phyloP scores from a whole-genome alignment of 352 stramenopile species.

The Elongisporangium anandrum region DNA sequence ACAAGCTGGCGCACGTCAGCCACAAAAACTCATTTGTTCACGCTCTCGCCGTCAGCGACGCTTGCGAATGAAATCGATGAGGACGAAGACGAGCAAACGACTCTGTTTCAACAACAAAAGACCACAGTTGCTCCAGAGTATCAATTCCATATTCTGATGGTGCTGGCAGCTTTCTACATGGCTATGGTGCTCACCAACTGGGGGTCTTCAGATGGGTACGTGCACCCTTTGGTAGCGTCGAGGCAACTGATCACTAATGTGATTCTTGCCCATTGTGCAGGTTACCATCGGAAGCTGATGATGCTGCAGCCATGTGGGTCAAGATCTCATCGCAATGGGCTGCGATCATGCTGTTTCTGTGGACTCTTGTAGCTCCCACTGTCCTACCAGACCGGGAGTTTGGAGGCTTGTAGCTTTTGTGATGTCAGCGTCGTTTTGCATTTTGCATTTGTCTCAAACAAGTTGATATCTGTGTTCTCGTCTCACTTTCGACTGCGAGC shows the following conservation, averaged over 20 bases:
- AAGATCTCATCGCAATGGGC: slow-evolving; percentile 92
- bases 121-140: slow-evolving; percentile 45
- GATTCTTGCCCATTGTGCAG: slow-evolving; percentile 15
- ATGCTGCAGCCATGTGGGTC: slow-evolving; percentile 92
- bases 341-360: slow-evolving; percentile 89
- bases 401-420: slow-evolving; percentile 13
- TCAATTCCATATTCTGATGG: slow-evolving; percentile 73
- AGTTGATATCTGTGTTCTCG: neutral
- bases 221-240: neutral
- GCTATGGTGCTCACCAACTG: slow-evolving; percentile 82
- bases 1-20: slow-evolving; percentile 65
- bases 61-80: slow-evolving; percentile 2
- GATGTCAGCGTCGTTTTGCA: neutral
- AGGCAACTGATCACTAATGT: neutral
- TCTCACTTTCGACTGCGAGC: slow-evolving; percentile 36
- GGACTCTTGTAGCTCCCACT: slow-evolving; percentile 90
- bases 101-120: slow-evolving; percentile 13
- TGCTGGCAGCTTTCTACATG: slow-evolving; percentile 78
- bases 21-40: slow-evolving; percentile 53
- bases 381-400: slow-evolving; percentile 94
- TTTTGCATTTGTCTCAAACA: slow-evolving; percentile 1
- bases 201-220: slow-evolving; percentile 54
- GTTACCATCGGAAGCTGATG: slow-evolving; percentile 34
- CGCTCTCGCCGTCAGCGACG: slow-evolving; percentile 24
- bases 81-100: slow-evolving; percentile 11